Percentiles rank a stretch among this genome's conserved stretches.
These are phyloP conservation scores for Umbelopsis sp. DNA, from an alignment of 371 early-diverging fungal species.

Conservation along the genomic window DNA sequence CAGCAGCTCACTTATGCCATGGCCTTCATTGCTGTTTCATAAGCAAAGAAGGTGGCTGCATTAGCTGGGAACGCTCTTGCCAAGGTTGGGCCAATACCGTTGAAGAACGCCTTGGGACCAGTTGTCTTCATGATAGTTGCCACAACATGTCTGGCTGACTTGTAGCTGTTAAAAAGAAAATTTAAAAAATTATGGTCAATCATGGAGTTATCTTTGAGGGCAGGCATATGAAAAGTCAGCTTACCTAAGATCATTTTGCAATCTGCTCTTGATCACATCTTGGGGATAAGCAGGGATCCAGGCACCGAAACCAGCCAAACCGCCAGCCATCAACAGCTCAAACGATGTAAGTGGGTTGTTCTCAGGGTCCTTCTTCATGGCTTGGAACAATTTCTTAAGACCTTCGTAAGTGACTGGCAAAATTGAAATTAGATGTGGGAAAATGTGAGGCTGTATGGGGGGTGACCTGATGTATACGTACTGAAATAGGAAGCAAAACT, in stretches of 20 bases:
- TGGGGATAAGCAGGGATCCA: slow-evolving; percentile 91
- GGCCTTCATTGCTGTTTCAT: slow-evolving; percentile 73
- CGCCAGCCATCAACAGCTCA: slow-evolving; percentile 83
- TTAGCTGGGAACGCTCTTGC: slow-evolving; percentile 93
- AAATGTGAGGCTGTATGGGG: background rate
- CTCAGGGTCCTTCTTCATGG: slow-evolving; percentile 46
- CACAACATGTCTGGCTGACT: slow-evolving; percentile 37
- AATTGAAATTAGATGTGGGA: background rate
- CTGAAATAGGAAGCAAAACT: slow-evolving; percentile 86
- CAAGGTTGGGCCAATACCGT: slow-evolving; percentile 85
- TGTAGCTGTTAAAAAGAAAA: slow-evolving; percentile 26
- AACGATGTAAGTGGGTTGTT: slow-evolving; percentile 50
- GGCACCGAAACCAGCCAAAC: slow-evolving; percentile 80
- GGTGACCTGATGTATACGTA: slow-evolving; percentile 19
- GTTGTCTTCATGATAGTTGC: slow-evolving; percentile 52
- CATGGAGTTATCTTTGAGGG: too few relatives aligned
- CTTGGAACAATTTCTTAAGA: slow-evolving; percentile 58
- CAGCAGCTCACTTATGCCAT: slow-evolving; percentile 23
- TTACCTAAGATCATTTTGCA: slow-evolving; percentile 66
- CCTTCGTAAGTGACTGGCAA: slow-evolving; percentile 67
- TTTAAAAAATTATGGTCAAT: background rate
- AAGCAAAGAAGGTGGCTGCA: slow-evolving; percentile 85
- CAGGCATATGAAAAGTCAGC: background rate
- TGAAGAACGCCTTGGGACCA: slow-evolving; percentile 66
- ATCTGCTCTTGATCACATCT: slow-evolving; percentile 85